A percentile compares a stretch with the other conserved stretches of the same genome.
Evolutionary conservation across 2,329 filamentous ascomycete species (phyloP).

Genomic region (Aspergillus calidoustus): DNA sequence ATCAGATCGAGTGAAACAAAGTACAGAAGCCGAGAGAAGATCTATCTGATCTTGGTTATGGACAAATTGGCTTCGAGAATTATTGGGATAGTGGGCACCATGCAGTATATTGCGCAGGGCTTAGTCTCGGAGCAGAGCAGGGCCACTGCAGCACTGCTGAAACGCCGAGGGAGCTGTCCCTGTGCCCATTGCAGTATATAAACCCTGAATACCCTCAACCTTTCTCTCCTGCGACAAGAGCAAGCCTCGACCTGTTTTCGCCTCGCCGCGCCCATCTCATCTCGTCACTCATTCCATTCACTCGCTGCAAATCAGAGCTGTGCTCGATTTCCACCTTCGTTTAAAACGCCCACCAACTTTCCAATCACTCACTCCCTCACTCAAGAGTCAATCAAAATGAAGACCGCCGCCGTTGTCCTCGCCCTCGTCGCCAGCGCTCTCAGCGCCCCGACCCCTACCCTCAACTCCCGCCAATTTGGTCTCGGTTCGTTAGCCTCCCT

Average conservation of each 20-base stretch:
- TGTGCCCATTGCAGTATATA: not conserved
- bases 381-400: slow-evolving; percentile 24
- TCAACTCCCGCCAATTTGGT: slow-evolving; percentile 28
- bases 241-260: not conserved
- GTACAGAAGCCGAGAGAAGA: not conserved
- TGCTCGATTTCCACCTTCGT: not conserved
- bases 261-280: too few relatives aligned
- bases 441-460: slow-evolving; percentile 30
- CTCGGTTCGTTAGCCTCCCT: slow-evolving; percentile 3
- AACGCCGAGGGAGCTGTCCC: not conserved
- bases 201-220: not conserved
- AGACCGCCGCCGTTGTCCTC: slow-evolving; percentile 25
- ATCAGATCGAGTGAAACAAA: not conserved
- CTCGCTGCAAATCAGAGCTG: slow-evolving; percentile 9
- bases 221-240: not conserved
- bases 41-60: not conserved
- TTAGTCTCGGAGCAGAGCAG: not conserved
- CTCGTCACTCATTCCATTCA: not conserved
- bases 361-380: not conserved
- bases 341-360: not conserved
- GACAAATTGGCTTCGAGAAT: not conserved
- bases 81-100: not conserved
- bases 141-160: not conserved
- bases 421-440: slow-evolving; percentile 28
- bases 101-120: not conserved